phyloP scores from a whole-genome alignment of 202 grass and related monocot genomes.

The Setaria italica region DNA sequence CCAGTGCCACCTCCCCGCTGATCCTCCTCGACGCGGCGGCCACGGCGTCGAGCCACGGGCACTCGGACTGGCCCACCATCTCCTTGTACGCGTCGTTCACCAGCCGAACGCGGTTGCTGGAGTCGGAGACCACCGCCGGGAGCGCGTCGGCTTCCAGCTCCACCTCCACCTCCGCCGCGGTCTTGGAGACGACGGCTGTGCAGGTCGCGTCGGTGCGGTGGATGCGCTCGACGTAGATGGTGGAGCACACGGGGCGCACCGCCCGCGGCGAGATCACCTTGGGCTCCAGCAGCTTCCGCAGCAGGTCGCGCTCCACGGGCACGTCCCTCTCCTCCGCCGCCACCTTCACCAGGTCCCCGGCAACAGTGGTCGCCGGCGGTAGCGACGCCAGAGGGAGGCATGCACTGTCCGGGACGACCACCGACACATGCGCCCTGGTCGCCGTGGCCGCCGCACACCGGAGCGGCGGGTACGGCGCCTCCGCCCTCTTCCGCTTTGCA shows the following conservation, averaged over 20 bases:
- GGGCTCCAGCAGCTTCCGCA: constrained; percentile 82
- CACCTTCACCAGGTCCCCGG: not conserved
- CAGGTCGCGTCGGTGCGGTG: not conserved
- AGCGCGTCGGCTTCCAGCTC: constrained; percentile 71
- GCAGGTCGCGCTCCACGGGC: constrained; percentile 81
- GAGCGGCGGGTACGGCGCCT: constrained; percentile 40
- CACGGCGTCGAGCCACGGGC: constrained; percentile 79
- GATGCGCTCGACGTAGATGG: constrained; percentile 63
- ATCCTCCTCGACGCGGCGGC: constrained; percentile 67
- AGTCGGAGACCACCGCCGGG: constrained; percentile 83
- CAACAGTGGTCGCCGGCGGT: not conserved
- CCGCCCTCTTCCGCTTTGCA: constrained; percentile 56
- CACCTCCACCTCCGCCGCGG: constrained; percentile 61
- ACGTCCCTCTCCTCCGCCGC: constrained; percentile 2
- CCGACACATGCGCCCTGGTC: constrained; percentile 41
- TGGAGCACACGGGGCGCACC: constrained; percentile 73
- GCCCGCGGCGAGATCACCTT: constrained; percentile 74
- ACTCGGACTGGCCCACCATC: constrained; percentile 91
- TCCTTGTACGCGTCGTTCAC: constrained; percentile 88
- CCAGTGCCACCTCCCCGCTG: constrained; percentile 78
- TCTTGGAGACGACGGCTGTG: constrained; percentile 25
- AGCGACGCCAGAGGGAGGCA: constrained; percentile 21
- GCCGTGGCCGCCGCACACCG: constrained; percentile 40
- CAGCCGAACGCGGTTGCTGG: constrained; percentile 72
- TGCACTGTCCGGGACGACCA: constrained; percentile 42